A percentile compares a stretch with the other conserved stretches of the same genome.
These are phyloP conservation scores for Brassica napus DNA, from an alignment of 345 rosid genomes.

Conservation along the genomic window Da-Ae NC_063441.1:18796501-18797000, in stretches of 20 bases:
- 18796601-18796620: slow-evolving; percentile 19
- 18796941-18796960: slow-evolving; percentile 9
- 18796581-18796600: slow-evolving; percentile 17
- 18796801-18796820: slow-evolving; percentile 26
- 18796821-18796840: slow-evolving; percentile 19
- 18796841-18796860: background rate
- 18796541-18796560: slow-evolving; percentile 49
- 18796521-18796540: slow-evolving; percentile 48
- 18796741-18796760: slow-evolving; percentile 35
- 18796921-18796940: slow-evolving; percentile 20
- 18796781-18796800: slow-evolving; percentile 35
- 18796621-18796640: slow-evolving; percentile 39
- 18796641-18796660: slow-evolving; percentile 34
- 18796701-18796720: slow-evolving; percentile 15
- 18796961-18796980: slow-evolving; percentile 31
- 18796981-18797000: slow-evolving; percentile 34
- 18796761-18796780: slow-evolving; percentile 20
- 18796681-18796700: slow-evolving; percentile 31
- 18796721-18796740: slow-evolving; percentile 25
- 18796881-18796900: slow-evolving; percentile 4
- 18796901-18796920: slow-evolving; percentile 8
- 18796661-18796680: slow-evolving; percentile 32
- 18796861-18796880: background rate
- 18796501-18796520: slow-evolving; percentile 45
- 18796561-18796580: slow-evolving; percentile 18